A percentile compares a stretch with the other conserved stretches of the same genome.
Evolutionary conservation across 2,329 filamentous ascomycete species (phyloP).

Genomic region (Penicillium paneum): DNA sequence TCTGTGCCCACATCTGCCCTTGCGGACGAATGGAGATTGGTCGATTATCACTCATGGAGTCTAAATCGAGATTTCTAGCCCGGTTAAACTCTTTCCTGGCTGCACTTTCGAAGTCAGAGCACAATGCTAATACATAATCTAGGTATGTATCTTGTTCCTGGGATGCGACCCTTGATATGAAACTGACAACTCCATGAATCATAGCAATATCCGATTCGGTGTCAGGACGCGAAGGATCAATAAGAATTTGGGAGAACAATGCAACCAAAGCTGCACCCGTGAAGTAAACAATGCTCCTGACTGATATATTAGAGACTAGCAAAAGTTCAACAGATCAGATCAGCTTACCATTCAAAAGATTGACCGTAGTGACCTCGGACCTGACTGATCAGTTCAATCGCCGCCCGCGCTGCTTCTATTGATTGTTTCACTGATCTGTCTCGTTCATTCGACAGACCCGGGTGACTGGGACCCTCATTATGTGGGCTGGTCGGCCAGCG

Average conservation of each 20-base stretch:
- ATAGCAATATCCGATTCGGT: neutral
- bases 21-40: neutral
- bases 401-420: neutral
- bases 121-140: conserved; percentile 1
- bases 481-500: neutral
- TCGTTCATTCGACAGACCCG: neutral
- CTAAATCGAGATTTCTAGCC: neutral
- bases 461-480: neutral
- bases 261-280: neutral
- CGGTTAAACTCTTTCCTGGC: neutral
- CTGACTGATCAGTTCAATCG: conserved; percentile 1
- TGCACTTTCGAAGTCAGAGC: neutral
- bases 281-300: conserved; percentile 3
- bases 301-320: neutral
- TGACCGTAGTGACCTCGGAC: neutral
- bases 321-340: neutral
- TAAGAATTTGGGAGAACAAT: neutral
- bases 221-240: neutral
- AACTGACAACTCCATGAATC: neutral
- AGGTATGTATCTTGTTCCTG: conserved; percentile 6
- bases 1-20: neutral
- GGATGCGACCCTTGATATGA: conserved; percentile 1
- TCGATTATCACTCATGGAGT: neutral
- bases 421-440: neutral
- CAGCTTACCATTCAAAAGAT: conserved; percentile 1